Evolutionary conservation across 495 filamentous ascomycete genomes (phyloP).

Genomic region (Aspergillus affinis): DNA sequence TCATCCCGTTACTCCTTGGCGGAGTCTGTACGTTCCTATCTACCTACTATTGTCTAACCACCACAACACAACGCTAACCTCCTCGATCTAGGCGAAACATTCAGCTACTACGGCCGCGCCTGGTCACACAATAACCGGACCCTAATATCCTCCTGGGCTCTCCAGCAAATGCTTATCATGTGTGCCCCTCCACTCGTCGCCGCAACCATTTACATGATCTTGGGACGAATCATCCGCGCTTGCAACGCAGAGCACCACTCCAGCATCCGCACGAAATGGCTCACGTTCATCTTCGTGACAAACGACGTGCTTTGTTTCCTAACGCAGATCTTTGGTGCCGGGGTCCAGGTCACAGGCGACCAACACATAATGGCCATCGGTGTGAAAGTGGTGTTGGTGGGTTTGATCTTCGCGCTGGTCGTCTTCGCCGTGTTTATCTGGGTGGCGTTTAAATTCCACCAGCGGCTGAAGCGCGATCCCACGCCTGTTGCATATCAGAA

Average conservation of each 20-base stretch:
- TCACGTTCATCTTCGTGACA: slow-evolving; percentile 38
- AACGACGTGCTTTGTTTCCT: slow-evolving; percentile 38
- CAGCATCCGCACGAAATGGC: slow-evolving; percentile 24
- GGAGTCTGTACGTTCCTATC: slow-evolving; percentile 49
- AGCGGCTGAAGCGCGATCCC: slow-evolving; percentile 9
- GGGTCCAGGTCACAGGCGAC: slow-evolving; percentile 44
- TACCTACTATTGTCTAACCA: not conserved
- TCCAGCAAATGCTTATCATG: slow-evolving; percentile 48
- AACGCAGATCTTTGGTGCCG: slow-evolving; percentile 37
- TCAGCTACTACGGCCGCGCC: slow-evolving; percentile 49
- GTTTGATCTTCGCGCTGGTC: slow-evolving; percentile 34
- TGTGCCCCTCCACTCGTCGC: slow-evolving; percentile 49
- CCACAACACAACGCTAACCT: not conserved
- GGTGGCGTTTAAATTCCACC: slow-evolving; percentile 29
- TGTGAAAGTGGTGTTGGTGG: slow-evolving; percentile 31
- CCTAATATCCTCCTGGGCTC: slow-evolving; percentile 33
- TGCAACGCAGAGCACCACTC: slow-evolving; percentile 46
- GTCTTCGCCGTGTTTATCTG: slow-evolving; percentile 32
- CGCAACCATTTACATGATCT: slow-evolving; percentile 60
- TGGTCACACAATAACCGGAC: slow-evolving; percentile 32
- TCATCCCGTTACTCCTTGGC: slow-evolving; percentile 56
- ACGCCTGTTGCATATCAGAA: slow-evolving; percentile 16
- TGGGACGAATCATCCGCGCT: slow-evolving; percentile 51
- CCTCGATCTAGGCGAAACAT: slow-evolving; percentile 41
- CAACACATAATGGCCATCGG: slow-evolving; percentile 31